phyloP scores from a whole-genome alignment of 306 rosid species.

The Quercus cerris region DNA sequence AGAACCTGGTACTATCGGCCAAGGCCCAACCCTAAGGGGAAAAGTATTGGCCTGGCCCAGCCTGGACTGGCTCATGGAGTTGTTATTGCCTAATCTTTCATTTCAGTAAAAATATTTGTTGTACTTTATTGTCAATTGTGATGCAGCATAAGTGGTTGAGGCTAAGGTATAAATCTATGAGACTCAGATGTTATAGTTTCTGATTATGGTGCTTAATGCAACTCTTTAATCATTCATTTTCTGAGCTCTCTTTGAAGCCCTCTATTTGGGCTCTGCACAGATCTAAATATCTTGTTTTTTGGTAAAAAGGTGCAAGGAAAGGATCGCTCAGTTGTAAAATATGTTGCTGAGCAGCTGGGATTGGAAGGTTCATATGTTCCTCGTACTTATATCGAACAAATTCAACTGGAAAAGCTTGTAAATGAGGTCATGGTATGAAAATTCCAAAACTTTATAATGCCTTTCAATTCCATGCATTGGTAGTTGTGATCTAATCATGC shows the following conservation, averaged over 20 bases:
- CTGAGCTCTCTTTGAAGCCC: neutral
- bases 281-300: slow-evolving; percentile 11
- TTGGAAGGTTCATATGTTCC: slow-evolving; percentile 93
- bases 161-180: neutral
- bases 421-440: slow-evolving; percentile 92
- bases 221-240: neutral
- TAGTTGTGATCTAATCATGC: slow-evolving; percentile 31
- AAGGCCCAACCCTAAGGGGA: neutral
- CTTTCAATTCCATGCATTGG: neutral
- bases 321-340: slow-evolving; percentile 68
- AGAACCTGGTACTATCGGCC: neutral
- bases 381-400: slow-evolving; percentile 97
- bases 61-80: neutral
- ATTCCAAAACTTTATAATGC: slow-evolving; percentile 13
- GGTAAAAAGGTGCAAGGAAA: slow-evolving; percentile 84
- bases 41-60: neutral
- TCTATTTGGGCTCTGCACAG: neutral
- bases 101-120: neutral
- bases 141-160: neutral
- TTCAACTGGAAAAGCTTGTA: slow-evolving; percentile 96
- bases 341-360: slow-evolving; percentile 76
- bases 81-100: neutral
- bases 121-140: neutral
- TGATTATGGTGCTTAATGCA: neutral
- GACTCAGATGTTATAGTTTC: neutral